Conservation (phyloP, 805 yeast species). For the Kuraishia ogatae region DNA sequence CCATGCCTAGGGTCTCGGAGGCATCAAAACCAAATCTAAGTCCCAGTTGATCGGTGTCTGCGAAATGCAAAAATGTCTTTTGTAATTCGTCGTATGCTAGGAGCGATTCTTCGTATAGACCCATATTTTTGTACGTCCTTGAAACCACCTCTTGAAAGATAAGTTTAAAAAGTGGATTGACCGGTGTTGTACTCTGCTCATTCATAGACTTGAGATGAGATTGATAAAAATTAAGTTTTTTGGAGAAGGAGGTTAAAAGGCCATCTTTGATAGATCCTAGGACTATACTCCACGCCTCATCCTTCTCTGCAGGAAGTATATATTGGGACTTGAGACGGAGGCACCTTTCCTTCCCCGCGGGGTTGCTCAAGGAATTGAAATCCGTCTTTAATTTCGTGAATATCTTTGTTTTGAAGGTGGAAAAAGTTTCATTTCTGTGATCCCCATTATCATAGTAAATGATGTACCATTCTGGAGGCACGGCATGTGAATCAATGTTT, state of each 20-base stretch:
- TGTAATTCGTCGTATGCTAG: slow-evolving; percentile 36
- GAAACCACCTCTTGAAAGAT: slow-evolving; percentile 21
- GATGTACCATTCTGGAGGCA: slow-evolving; percentile 56
- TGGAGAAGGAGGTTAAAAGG: slow-evolving; percentile 43
- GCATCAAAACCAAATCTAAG: slow-evolving; percentile 1
- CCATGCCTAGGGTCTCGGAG: neutral
- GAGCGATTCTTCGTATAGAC: slow-evolving; percentile 53
- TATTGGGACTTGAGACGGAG: slow-evolving; percentile 30
- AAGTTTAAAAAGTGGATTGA: slow-evolving; percentile 7
- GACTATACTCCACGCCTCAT: slow-evolving; percentile 44
- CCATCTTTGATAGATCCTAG: slow-evolving; percentile 36
- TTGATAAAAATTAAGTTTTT: slow-evolving; percentile 32
- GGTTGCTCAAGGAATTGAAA: slow-evolving; percentile 9
- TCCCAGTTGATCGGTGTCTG: neutral
- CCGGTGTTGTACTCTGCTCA: slow-evolving; percentile 6
- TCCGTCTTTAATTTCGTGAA: slow-evolving; percentile 21
- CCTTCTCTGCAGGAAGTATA: slow-evolving; percentile 25
- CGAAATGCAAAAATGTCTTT: slow-evolving; percentile 14
- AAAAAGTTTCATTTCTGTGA: slow-evolving; percentile 14
- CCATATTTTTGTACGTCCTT: slow-evolving; percentile 35
- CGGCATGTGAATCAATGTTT: slow-evolving; percentile 24
- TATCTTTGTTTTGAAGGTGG: slow-evolving; percentile 17
- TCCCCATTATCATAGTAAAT: slow-evolving; percentile 33
- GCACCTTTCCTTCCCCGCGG: slow-evolving; percentile 20
- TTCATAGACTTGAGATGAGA: slow-evolving; percentile 10